These are phyloP conservation scores for Fusarium nurragi DNA, from an alignment of 2,329 filamentous ascomycete genomes.

Conservation along the genomic window DNA sequence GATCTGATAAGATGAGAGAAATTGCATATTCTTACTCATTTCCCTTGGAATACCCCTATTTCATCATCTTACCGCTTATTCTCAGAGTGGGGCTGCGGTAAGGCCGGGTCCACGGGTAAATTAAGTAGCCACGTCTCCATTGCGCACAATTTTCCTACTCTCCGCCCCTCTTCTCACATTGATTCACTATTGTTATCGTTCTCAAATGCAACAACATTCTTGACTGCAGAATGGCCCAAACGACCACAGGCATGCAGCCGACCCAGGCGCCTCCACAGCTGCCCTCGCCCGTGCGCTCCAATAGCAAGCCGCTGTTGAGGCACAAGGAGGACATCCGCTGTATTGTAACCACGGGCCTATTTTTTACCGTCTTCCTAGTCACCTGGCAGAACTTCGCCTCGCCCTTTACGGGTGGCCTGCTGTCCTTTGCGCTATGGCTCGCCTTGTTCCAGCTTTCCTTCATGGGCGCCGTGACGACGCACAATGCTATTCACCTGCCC, in stretches of 20 bases:
- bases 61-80: background rate
- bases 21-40: background rate
- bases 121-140: background rate
- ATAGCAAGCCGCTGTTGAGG: background rate
- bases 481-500: constrained; percentile 15
- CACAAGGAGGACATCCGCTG: constrained; percentile 17
- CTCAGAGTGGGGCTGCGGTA: background rate
- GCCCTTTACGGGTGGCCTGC: background rate
- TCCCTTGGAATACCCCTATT: background rate
- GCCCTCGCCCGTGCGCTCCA: background rate
- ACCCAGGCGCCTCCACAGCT: background rate
- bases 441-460: constrained; percentile 21
- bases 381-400: constrained; percentile 21
- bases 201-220: background rate
- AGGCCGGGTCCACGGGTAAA: background rate
- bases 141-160: background rate
- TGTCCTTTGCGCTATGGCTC: constrained; percentile 15
- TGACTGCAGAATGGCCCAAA: background rate
- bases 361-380: constrained; percentile 17
- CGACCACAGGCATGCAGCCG: background rate
- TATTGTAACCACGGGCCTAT: constrained; percentile 7
- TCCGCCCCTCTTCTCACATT: background rate
- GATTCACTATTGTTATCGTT: background rate
- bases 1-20: no score
- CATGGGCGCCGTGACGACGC: constrained; percentile 17